Evolutionary conservation across 2,329 filamentous ascomycete genomes (phyloP), one percentile per base, ranked within the genome.

Genomic region (Helminthosporium solani): DNA sequence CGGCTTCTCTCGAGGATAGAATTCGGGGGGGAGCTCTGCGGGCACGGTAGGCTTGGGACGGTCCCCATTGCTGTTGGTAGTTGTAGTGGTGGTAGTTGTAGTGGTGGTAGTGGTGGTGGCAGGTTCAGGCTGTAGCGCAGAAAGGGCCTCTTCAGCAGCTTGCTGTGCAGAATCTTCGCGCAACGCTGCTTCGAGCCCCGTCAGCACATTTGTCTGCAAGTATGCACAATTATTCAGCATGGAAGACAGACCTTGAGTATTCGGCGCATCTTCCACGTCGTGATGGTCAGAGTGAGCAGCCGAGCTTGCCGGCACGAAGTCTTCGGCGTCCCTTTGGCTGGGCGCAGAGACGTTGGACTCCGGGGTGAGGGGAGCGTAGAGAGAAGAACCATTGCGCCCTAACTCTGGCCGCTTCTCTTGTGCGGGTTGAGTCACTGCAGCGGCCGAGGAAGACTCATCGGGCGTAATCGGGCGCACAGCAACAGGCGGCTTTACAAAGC

Each of bases 21-120:
- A 70, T 18, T 67, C 61, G 3, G 67, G 67, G 1, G 68, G 67
- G 19, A 70, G 62, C 44, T 68, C 57, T 18, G 59, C 41, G 25
- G 53, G 59, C n/a, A 56, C 38, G 23, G 53, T 47, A 28, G 59
- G 42, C 46, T 60, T 56, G 42, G 58, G 52, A 9, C 54, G 61
- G 33, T 44, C 43, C 40, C 59, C 57, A 33, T 66, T 64, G 20
- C 33, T 19, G 7, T 43, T 48, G 41, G 38, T 50, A 34, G 56
- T 31, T 3, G 28, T 23, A 15, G 44, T n/a, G n/a, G n/a, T n/a
- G n/a, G n/a, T n/a, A n/a, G n/a, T n/a, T n/a, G n/a, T n/a, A n/a
- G n/a, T n/a, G n/a, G n/a, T n/a, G 20, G 33, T 19, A 5, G 44
- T 48, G 41, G 38, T 50, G 33, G 56, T 31, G 9, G 28, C 19